A percentile compares a stretch with the other conserved stretches of the same genome.
These are phyloP conservation scores for Linaria vulgaris DNA, from an alignment of 257 asterid genomes.

Conservation along the genomic window DNA sequence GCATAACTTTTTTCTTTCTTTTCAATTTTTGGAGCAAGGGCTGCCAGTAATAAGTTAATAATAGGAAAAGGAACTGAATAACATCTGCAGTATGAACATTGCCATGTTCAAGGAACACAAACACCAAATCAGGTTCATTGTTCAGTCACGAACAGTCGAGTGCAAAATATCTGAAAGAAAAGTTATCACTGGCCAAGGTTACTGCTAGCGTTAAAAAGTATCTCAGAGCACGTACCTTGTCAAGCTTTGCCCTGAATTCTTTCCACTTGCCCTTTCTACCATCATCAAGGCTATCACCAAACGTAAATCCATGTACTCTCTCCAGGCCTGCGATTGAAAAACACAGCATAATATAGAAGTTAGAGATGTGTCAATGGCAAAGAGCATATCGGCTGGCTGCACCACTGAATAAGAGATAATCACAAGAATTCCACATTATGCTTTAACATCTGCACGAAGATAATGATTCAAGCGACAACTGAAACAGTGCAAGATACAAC, in stretches of 20 bases:
- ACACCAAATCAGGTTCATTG: too few relatives aligned
- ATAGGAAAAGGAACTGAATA: not conserved
- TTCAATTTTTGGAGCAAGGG: too few relatives aligned
- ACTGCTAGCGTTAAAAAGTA: not conserved
- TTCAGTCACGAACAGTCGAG: not conserved
- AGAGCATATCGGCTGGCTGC: not conserved
- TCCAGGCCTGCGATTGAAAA: constrained; percentile 65
- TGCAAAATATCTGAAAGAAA: constrained; percentile 8
- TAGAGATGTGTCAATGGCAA: not conserved
- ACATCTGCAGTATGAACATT: not conserved
- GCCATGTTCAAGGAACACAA: not conserved
- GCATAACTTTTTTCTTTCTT: too few relatives aligned
- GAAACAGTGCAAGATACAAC: too few relatives aligned
- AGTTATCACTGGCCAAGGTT: not conserved
- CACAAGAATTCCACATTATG: too few relatives aligned
- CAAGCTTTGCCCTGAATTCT: constrained; percentile 64
- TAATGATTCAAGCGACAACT: too few relatives aligned
- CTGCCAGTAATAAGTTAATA: not conserved
- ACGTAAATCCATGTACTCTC: constrained; percentile 81
- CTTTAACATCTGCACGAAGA: too few relatives aligned
- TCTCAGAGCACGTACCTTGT: constrained; percentile 49
- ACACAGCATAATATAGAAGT: constrained; percentile 15
- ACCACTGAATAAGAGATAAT: not conserved
- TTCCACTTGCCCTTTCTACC: constrained; percentile 65
- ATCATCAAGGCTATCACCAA: constrained; percentile 88